Evolutionary conservation across 129 eudicot species (phyloP).

Genomic region (Flaveria trinervia): DNA sequence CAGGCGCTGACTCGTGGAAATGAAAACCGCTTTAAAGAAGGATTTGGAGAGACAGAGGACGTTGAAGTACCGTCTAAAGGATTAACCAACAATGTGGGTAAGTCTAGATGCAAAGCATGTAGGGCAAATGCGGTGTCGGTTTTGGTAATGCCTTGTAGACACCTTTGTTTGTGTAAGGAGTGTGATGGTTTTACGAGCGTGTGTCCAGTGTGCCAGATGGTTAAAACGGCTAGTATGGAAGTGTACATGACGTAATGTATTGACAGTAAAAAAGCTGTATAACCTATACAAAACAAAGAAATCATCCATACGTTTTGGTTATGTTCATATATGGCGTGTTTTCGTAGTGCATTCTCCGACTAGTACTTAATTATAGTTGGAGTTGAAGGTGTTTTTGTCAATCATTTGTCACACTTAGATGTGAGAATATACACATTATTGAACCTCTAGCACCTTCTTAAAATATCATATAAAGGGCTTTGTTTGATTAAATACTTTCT

Average conservation of each 20-base stretch:
- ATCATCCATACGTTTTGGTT: constrained; percentile 20
- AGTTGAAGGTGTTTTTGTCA: background rate
- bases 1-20: constrained; percentile 63
- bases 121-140: constrained; percentile 65
- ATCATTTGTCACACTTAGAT: constrained; percentile 5
- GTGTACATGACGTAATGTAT: constrained; percentile 66
- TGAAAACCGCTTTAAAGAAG: constrained; percentile 76
- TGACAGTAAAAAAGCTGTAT: constrained; percentile 18
- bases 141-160: constrained; percentile 97
- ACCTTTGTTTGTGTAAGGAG: constrained; percentile 83
- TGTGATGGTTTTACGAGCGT: constrained; percentile 66
- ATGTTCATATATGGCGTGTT: constrained; percentile 13
- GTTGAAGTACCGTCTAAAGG: constrained; percentile 60
- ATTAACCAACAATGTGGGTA: constrained; percentile 29
- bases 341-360: background rate
- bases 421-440: constrained; percentile 30
- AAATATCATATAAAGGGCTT: constrained; percentile 29
- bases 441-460: constrained; percentile 40
- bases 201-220: constrained; percentile 83
- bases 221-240: constrained; percentile 72
- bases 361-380: background rate
- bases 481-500: constrained; percentile 30
- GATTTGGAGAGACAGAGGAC: constrained; percentile 82
- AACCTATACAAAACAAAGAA: constrained; percentile 32
- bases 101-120: constrained; percentile 62